These are phyloP conservation scores for Pseudofabraea citricarpa DNA, from an alignment of 2,329 filamentous ascomycete genomes.

Conservation along the genomic window DNA sequence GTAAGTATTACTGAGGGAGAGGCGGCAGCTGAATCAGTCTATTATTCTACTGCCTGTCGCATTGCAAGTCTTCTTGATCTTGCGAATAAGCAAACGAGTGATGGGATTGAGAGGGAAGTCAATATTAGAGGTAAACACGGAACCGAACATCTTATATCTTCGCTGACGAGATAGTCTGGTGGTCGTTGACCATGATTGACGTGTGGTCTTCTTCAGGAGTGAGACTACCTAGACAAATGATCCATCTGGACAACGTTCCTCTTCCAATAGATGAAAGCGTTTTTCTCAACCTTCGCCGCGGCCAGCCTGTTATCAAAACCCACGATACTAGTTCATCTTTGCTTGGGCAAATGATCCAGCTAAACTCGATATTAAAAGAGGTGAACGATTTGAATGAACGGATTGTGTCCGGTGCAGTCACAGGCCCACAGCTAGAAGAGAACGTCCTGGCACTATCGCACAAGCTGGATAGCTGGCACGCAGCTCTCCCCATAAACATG, in stretches of 20 bases:
- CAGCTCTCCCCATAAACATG: constrained; percentile 27
- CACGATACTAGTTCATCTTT: constrained; percentile 20
- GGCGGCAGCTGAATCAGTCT: constrained; percentile 32
- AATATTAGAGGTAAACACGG: constrained; percentile 25
- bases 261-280: constrained; percentile 33
- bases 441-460: constrained; percentile 25
- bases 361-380: constrained; percentile 31
- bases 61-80: constrained; percentile 32
- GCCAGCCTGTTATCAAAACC: constrained; percentile 15
- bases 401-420: constrained; percentile 21
- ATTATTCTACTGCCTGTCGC: constrained; percentile 32
- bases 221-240: constrained; percentile 28
- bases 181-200: constrained; percentile 37
- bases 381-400: constrained; percentile 33
- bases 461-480: constrained; percentile 30
- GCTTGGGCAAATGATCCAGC: constrained; percentile 30
- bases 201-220: constrained; percentile 34
- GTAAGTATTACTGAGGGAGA: constrained; percentile 30
- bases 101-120: constrained; percentile 29
- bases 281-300: constrained; percentile 24
- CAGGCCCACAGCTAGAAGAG: constrained; percentile 10
- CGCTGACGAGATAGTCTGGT: constrained; percentile 28
- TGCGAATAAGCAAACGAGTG: constrained; percentile 25
- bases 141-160: not conserved
- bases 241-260: constrained; percentile 20